Percentiles rank a stretch among this genome's conserved stretches.
Evolutionary conservation across 768 basidiomycete genomes (phyloP).

Genomic region (Boletus eberwhitei): DNA sequence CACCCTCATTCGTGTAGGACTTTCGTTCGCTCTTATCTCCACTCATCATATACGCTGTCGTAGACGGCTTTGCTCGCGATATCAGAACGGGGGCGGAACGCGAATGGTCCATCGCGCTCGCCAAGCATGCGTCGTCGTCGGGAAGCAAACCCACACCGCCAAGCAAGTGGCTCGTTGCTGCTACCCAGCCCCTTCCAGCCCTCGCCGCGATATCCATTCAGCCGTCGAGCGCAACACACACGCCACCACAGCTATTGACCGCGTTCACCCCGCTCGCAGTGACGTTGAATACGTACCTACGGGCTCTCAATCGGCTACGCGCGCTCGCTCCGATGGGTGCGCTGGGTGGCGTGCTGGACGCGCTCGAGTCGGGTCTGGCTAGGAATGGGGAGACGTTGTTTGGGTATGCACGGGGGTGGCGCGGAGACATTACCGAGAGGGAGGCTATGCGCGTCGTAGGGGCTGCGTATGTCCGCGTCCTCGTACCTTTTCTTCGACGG

Average conservation of each 20-base stretch:
- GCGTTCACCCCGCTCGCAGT: slow-evolving; percentile 75
- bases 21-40: slow-evolving; percentile 68
- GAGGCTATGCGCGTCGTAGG: slow-evolving; percentile 48
- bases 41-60: slow-evolving; percentile 65
- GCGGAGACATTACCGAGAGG: slow-evolving; percentile 33
- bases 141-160: slow-evolving; percentile 31
- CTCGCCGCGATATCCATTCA: slow-evolving; percentile 19
- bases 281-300: slow-evolving; percentile 68
- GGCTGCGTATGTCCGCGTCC: slow-evolving; percentile 53
- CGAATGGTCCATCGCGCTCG: slow-evolving; percentile 35
- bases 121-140: slow-evolving; percentile 15
- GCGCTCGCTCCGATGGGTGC: slow-evolving; percentile 70
- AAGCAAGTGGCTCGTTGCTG: slow-evolving; percentile 51
- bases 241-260: slow-evolving; percentile 68
- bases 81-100: slow-evolving; percentile 25
- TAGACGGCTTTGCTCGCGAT: slow-evolving; percentile 51
- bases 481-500: slow-evolving; percentile 68
- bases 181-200: slow-evolving; percentile 31
- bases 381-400: slow-evolving; percentile 45
- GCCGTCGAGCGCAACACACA: slow-evolving; percentile 43
- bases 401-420: slow-evolving; percentile 39
- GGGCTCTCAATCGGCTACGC: slow-evolving; percentile 75
- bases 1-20: slow-evolving; percentile 33
- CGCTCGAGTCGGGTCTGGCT: slow-evolving; percentile 53
- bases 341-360: slow-evolving; percentile 43